phyloP scores from a whole-genome alignment of 2,329 filamentous ascomycete genomes.

The Aspergillus sp. region DNA sequence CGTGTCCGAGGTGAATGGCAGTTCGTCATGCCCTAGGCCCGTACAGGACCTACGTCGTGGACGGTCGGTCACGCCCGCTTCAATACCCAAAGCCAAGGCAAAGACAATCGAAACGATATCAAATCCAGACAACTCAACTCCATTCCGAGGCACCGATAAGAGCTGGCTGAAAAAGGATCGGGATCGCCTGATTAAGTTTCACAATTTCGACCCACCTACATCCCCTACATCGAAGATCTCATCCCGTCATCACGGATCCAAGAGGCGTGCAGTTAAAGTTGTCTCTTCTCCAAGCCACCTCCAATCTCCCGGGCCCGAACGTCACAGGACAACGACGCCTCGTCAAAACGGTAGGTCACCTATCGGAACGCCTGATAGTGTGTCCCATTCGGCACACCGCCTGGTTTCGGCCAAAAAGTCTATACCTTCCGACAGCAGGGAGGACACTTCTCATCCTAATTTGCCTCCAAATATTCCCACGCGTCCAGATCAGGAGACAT shows the following conservation, averaged over 20 bases:
- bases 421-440: background rate
- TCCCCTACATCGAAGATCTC: constrained; percentile 32
- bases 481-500: constrained; percentile 15
- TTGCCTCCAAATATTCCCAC: background rate
- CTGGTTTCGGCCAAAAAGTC: background rate
- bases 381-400: background rate
- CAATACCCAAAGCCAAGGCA: constrained; percentile 5
- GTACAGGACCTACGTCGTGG: background rate
- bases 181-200: constrained; percentile 25
- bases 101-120: background rate
- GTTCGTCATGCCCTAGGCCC: background rate
- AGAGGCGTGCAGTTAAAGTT: constrained; percentile 4
- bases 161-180: constrained; percentile 34
- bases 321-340: background rate
- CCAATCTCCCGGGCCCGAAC: background rate
- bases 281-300: background rate
- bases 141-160: constrained; percentile 6
- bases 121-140: background rate
- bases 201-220: constrained; percentile 35
- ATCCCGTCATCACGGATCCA: constrained; percentile 18
- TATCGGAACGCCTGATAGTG: background rate
- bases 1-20: background rate
- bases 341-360: background rate
- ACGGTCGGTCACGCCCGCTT: constrained; percentile 5
- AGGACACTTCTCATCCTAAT: background rate